Evolutionary conservation across 257 asterid species (phyloP).

Genomic region (Schizonepeta tenuifolia): DNA sequence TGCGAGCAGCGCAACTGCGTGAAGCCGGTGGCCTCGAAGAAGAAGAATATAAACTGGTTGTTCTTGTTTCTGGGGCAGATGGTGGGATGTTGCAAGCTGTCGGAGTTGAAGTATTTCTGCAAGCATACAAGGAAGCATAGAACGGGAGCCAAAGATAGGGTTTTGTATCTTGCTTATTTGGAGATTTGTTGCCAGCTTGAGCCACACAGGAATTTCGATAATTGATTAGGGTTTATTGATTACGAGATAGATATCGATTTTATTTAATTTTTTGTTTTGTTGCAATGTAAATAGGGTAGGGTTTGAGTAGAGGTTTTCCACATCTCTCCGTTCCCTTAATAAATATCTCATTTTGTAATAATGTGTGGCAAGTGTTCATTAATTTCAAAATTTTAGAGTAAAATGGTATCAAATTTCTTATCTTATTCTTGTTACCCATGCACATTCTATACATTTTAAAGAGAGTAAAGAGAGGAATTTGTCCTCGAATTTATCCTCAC

Average conservation of each 20-base stretch:
- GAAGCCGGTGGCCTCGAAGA: constrained; percentile 44
- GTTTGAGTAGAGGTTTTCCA: not conserved
- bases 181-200: constrained; percentile 54
- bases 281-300: not conserved
- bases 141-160: constrained; percentile 68
- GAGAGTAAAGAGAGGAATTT: too few relatives aligned
- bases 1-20: constrained; percentile 48
- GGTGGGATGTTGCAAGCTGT: constrained; percentile 61
- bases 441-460: too few relatives aligned
- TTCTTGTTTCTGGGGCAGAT: constrained; percentile 57
- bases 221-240: not conserved
- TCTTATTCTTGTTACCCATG: too few relatives aligned
- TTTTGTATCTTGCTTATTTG: constrained; percentile 54
- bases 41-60: constrained; percentile 54
- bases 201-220: constrained; percentile 28
- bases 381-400: too few relatives aligned
- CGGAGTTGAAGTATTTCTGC: constrained; percentile 63
- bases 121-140: constrained; percentile 55
- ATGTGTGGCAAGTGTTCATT: too few relatives aligned
- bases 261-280: not conserved
- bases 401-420: too few relatives aligned
- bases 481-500: too few relatives aligned
- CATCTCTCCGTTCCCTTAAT: too few relatives aligned
- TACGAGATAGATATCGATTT: not conserved
- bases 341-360: too few relatives aligned